Evolutionary conservation across 1,284 basidiomycete species (phyloP).

Genomic region (Cutaneotrichosporon sp.): DNA sequence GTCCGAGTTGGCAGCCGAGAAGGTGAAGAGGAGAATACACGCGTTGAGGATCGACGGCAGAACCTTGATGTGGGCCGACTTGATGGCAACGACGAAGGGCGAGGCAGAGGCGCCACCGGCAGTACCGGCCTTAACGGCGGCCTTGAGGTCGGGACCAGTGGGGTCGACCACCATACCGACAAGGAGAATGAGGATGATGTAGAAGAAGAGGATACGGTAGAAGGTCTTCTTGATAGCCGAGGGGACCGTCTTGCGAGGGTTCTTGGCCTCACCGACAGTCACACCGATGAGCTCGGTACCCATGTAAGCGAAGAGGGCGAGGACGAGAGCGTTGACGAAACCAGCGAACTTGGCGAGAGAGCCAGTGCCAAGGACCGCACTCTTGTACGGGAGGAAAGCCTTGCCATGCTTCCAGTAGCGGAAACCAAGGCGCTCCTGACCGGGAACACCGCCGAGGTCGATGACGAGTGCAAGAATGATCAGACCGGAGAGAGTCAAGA

Average conservation of each 20-base stretch:
- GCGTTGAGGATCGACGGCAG: constrained; percentile 53
- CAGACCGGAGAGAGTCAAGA: constrained; percentile 57
- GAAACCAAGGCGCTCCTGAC: constrained; percentile 59
- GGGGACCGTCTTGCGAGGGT: constrained; percentile 59
- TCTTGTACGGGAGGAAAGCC: constrained; percentile 32
- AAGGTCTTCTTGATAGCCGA: constrained; percentile 56
- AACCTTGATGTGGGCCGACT: constrained; percentile 48
- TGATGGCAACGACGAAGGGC: constrained; percentile 65
- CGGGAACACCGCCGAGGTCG: constrained; percentile 64
- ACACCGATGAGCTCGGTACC: constrained; percentile 58
- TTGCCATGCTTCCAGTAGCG: constrained; percentile 54
- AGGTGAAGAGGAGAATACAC: constrained; percentile 42
- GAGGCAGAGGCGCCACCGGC: constrained; percentile 61
- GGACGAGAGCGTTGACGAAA: constrained; percentile 52
- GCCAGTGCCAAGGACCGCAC: constrained; percentile 7
- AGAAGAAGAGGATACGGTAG: constrained; percentile 63
- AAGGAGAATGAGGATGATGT: constrained; percentile 53
- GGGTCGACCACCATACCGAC: constrained; percentile 59
- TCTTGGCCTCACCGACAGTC: constrained; percentile 51
- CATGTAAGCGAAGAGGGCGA: constrained; percentile 52
- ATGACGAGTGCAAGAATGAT: constrained; percentile 57
- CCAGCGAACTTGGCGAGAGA: constrained; percentile 59
- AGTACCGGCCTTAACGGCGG: constrained; percentile 52
- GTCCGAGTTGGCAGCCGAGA: constrained; percentile 56
- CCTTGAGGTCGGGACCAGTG: constrained; percentile 37